Evolutionary conservation across 1,139 yeast genomes (phyloP).

Genomic region (Protomyces lactucae-debilis): DNA sequence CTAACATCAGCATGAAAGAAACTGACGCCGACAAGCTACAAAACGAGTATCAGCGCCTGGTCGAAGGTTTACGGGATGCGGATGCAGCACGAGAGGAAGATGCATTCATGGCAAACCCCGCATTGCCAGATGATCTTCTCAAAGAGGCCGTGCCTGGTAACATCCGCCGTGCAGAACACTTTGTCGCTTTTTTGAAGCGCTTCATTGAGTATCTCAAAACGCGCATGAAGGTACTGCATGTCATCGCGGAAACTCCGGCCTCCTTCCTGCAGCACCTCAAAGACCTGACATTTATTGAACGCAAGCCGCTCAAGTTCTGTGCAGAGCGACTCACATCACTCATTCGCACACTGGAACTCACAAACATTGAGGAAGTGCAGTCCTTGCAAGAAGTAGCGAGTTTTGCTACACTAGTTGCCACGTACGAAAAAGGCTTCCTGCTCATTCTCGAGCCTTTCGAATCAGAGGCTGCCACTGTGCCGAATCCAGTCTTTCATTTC

Average conservation of each 20-base stretch:
- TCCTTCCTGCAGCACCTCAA: constrained; percentile 89
- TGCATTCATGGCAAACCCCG: constrained; percentile 80
- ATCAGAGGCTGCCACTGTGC: constrained; percentile 94
- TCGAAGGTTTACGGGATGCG: constrained; percentile 77
- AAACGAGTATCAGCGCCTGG: constrained; percentile 84
- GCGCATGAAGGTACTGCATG: constrained; percentile 95
- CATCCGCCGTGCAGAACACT: constrained; percentile 93
- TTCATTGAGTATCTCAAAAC: constrained; percentile 83
- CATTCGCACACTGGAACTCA: constrained; percentile 80
- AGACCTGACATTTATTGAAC: constrained; percentile 85
- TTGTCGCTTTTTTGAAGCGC: constrained; percentile 82
- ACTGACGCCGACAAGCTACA: constrained; percentile 80
- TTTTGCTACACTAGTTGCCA: constrained; percentile 90
- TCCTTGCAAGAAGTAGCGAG: constrained; percentile 95
- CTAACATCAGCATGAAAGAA: constrained; percentile 50
- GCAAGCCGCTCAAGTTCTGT: constrained; percentile 85
- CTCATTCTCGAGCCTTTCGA: constrained; percentile 92
- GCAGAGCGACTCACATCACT: constrained; percentile 83
- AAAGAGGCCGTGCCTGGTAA: constrained; percentile 97
- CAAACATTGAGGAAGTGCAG: constrained; percentile 84
- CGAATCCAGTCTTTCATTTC: constrained; percentile 92
- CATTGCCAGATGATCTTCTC: constrained; percentile 73
- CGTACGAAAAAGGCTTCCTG: constrained; percentile 89
- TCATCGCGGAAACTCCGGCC: constrained; percentile 91
- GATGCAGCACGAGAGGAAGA: constrained; percentile 74